Percentiles rank a stretch among this genome's conserved stretches.
These are phyloP conservation scores for Leccinum pallidistipes DNA, from an alignment of 1,284 basidiomycete species.

Conservation along the genomic window DNA sequence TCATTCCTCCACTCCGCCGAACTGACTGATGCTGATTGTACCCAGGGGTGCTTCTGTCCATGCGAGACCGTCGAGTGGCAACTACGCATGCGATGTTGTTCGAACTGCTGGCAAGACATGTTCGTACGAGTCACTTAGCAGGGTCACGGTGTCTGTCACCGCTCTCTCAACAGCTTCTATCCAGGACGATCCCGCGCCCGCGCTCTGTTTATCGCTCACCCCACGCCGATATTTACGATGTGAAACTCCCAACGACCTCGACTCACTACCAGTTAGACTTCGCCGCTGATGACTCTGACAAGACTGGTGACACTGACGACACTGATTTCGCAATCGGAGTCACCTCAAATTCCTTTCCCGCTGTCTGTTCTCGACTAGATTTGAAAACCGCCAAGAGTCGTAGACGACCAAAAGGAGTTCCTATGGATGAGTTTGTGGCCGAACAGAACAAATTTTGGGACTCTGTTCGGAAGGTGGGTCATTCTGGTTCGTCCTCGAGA, in stretches of 20 bases:
- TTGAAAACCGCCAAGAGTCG: too few relatives aligned
- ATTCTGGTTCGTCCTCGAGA: background rate
- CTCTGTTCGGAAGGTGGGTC: background rate
- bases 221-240: background rate
- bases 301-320: too few relatives aligned
- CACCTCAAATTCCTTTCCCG: too few relatives aligned
- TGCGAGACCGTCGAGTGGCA: constrained; percentile 38
- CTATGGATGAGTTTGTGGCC: too few relatives aligned
- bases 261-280: too few relatives aligned
- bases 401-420: too few relatives aligned
- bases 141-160: too few relatives aligned
- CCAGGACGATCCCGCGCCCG: constrained; percentile 6
- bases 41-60: constrained; percentile 34
- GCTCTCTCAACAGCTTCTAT: background rate
- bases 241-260: background rate
- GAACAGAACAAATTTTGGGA: too few relatives aligned
- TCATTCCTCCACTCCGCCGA: background rate
- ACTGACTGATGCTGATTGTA: background rate
- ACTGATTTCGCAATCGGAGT: too few relatives aligned
- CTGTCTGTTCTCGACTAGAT: too few relatives aligned
- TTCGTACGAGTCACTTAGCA: background rate
- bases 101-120: constrained; percentile 30
- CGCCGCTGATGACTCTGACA: too few relatives aligned
- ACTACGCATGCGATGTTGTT: constrained; percentile 40
- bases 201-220: background rate